Percentiles rank a stretch among this genome's conserved stretches.
Conservation (phyloP, 1,284 basidiomycete species). For the Ceratobasidium sp. region DNA sequence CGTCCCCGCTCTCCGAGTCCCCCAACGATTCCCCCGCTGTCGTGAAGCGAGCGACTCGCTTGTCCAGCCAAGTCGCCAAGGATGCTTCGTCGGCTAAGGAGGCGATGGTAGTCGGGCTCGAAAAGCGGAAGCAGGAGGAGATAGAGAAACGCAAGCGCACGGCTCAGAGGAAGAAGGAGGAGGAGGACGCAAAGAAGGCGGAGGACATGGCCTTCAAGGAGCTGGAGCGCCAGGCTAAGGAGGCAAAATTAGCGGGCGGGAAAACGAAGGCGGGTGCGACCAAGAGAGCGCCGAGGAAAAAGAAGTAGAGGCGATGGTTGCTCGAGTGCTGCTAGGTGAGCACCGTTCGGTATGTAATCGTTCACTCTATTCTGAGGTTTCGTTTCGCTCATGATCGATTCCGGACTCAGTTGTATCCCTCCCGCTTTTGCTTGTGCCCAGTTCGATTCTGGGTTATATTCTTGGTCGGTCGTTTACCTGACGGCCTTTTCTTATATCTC, state of each 20-base stretch:
- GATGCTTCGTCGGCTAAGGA: neutral
- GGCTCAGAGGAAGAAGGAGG: conserved; percentile 1
- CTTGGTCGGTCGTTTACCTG: neutral
- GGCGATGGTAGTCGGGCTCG: neutral
- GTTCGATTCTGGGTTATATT: neutral
- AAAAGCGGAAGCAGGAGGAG: neutral
- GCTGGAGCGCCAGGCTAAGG: neutral
- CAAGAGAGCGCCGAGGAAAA: neutral
- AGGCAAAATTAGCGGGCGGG: neutral
- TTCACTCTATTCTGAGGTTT: too few species aligned
- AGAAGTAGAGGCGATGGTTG: neutral
- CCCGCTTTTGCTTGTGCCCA: too few species aligned
- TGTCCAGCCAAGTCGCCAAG: neutral
- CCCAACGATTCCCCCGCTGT: neutral
- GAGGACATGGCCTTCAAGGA: neutral
- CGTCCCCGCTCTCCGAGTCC: neutral
- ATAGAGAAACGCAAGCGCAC: neutral
- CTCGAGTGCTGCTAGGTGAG: too few species aligned
- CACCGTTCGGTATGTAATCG: too few species aligned
- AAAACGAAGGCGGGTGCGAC: neutral
- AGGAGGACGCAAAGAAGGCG: neutral
- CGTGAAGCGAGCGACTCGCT: neutral
- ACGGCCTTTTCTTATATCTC: neutral
- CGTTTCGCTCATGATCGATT: neutral
- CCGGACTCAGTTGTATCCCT: too few species aligned